These are phyloP conservation scores for Hura crepitans DNA, from an alignment of 441 rosid genomes.

Conservation along the genomic window DNA sequence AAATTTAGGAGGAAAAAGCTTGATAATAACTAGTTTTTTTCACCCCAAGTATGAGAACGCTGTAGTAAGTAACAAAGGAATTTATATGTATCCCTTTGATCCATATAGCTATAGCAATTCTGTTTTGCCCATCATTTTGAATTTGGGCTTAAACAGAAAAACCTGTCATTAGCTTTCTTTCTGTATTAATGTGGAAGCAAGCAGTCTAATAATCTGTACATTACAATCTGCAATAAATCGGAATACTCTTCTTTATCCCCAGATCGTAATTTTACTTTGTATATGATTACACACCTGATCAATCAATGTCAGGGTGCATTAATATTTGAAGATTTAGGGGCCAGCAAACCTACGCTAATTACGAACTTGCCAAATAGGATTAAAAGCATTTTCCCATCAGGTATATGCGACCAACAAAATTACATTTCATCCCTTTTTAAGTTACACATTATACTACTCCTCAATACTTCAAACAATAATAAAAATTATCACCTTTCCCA, in stretches of 20 bases:
- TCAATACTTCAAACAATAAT: neutral
- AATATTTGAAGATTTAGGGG: too few relatives aligned
- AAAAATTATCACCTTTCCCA: conserved; percentile 1
- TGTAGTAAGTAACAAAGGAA: too few relatives aligned
- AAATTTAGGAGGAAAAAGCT: conserved; percentile 53
- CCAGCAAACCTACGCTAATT: too few relatives aligned
- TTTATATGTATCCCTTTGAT: too few relatives aligned
- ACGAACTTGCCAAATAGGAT: too few relatives aligned
- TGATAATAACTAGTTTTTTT: neutral
- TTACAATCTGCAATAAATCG: neutral
- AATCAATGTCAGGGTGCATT: too few relatives aligned
- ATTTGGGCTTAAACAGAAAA: conserved; percentile 6
- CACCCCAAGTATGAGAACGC: neutral
- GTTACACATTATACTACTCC: neutral
- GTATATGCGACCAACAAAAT: neutral
- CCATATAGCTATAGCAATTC: neutral
- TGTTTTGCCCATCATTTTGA: conserved; percentile 13
- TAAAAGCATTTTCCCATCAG: neutral
- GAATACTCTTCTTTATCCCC: neutral
- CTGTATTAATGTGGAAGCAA: neutral
- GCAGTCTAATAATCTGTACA: neutral
- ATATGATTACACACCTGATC: neutral
- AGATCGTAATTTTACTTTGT: too few relatives aligned
- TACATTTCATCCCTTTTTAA: neutral
- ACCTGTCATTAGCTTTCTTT: neutral